Evolutionary conservation across 768 basidiomycete species (phyloP), one percentile per base, ranked within the genome.

Genomic region (Russula vinacea): DNA sequence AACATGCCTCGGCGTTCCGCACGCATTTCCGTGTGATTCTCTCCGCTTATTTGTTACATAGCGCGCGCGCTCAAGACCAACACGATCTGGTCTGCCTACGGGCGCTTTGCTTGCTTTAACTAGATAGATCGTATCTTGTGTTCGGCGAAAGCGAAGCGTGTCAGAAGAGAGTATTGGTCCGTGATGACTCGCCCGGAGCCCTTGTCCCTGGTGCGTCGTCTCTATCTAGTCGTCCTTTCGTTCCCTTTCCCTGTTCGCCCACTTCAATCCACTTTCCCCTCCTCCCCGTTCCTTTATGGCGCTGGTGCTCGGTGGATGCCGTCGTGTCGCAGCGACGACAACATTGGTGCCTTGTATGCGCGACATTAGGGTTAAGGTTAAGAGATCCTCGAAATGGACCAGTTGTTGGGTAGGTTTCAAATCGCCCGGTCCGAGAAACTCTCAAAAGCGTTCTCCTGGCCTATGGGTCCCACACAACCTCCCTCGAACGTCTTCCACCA

Each of bases 341-440:
- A 35, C 35, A 35, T 35, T 10, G 6, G 35, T 7, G 35, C 32
- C 3, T 3, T n/a, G 11, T 60, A 13, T 17, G 42, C 8, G 5
- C 14, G 13, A 45, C 39, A 56, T 35, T 60, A 65, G 64, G 64
- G 58, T 65, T 65, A 65, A 17, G 64, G 64, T 65, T 65, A 65
- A 29, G 5, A 29, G 29, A 29, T 29, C 29, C n/a, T n/a, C 33
- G n/a, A 39, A 60, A 7, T 22, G 29, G 39, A 22, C 51, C n/a
- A 17, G 33, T 32, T 11, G 6, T 50, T 37, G 17, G 10, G 35
- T 29, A 24, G 35, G 11, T 59, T 59, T 19, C 2, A 37, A 49
- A 17, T 47, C 47, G 33, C n/a, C 60, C n/a, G 17, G 37, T 29
- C 37, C 17, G 2, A 42, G 9, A 32, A 17, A 0, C 24, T 9